A percentile compares a stretch with the other conserved stretches of the same genome.
phyloP scores from a whole-genome alignment of 495 filamentous ascomycete species.

The Aspergillus homomorphus region DNA sequence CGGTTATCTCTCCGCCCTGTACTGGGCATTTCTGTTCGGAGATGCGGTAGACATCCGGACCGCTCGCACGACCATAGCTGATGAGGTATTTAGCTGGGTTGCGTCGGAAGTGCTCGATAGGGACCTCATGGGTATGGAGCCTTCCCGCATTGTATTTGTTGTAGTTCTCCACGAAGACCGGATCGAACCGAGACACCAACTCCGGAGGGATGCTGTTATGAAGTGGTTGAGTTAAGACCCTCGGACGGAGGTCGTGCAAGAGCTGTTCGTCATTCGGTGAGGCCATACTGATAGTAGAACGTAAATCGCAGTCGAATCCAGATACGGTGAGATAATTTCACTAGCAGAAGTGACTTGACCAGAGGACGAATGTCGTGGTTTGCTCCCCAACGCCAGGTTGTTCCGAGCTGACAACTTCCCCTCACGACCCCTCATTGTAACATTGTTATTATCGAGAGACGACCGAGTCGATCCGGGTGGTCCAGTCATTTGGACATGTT shows the following conservation, averaged over 20 bases:
- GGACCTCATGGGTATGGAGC: conserved; percentile 40
- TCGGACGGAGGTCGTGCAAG: conserved; percentile 25
- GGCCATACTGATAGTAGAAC: conserved; percentile 11
- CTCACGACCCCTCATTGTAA: conserved; percentile 4
- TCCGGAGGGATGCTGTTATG: conserved; percentile 39
- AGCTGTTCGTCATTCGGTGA: conserved; percentile 9
- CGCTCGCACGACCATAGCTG: conserved; percentile 32
- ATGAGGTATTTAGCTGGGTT: conserved; percentile 36
- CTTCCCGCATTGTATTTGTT: conserved; percentile 40
- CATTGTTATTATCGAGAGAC: not conserved
- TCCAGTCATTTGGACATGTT: not conserved
- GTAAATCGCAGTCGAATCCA: not conserved
- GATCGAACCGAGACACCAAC: conserved; percentile 32
- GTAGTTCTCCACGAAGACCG: conserved; percentile 36
- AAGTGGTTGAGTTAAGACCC: conserved; percentile 27
- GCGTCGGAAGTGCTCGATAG: conserved; percentile 44
- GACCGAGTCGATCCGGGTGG: not conserved
- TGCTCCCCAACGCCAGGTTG: not conserved
- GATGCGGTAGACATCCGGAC: conserved; percentile 37
- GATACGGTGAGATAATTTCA: not conserved
- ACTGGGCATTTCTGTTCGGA: conserved; percentile 41
- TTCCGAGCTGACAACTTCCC: not conserved
- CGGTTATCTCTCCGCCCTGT: conserved; percentile 32
- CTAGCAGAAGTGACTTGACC: not conserved
- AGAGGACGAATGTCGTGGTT: not conserved